A percentile compares a stretch with the other conserved stretches of the same genome.
These are phyloP conservation scores for Schizochytrium sp. DNA, from an alignment of 108 stramenopile genomes.

Conservation along the genomic window DNA sequence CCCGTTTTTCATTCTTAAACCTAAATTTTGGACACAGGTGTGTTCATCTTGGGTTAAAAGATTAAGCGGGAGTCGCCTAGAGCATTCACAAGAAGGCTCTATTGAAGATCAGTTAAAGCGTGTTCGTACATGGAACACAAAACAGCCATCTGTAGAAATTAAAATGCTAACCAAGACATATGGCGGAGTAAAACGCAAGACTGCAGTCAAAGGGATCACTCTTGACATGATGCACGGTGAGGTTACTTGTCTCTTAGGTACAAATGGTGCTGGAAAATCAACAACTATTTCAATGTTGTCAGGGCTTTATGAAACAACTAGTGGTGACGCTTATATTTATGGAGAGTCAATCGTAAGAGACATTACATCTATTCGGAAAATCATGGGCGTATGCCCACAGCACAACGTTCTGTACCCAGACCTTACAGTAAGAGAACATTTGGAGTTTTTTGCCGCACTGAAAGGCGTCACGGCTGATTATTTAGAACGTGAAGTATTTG, in stretches of 20 bases:
- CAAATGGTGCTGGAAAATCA: slow-evolving; percentile 75
- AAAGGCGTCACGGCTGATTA: slow-evolving; percentile 60
- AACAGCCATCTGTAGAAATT: slow-evolving; percentile 2
- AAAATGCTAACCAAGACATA: slow-evolving; percentile 14
- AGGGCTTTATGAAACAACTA: slow-evolving; percentile 56
- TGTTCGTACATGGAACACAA: neutral
- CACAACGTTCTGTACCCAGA: slow-evolving; percentile 78
- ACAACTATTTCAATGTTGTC: slow-evolving; percentile 69
- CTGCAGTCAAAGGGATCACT: slow-evolving; percentile 87
- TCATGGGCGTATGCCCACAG: slow-evolving; percentile 81
- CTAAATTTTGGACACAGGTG: slow-evolving; percentile 62
- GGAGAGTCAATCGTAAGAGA: slow-evolving; percentile 26
- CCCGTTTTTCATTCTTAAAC: slow-evolving; percentile 59
- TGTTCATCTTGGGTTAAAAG: slow-evolving; percentile 2
- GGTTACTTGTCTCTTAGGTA: slow-evolving; percentile 51
- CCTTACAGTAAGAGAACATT: slow-evolving; percentile 74
- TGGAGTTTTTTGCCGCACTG: slow-evolving; percentile 74
- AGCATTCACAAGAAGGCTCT: neutral
- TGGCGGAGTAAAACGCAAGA: slow-evolving; percentile 69
- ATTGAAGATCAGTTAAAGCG: slow-evolving; percentile 52
- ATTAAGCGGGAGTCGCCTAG: neutral
- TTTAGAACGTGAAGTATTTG: slow-evolving; percentile 61
- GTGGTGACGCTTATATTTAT: slow-evolving; percentile 55
- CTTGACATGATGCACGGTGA: slow-evolving; percentile 89
- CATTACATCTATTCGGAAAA: slow-evolving; percentile 43